Percentiles rank a stretch among this genome's conserved stretches.
phyloP scores from a whole-genome alignment of 495 filamentous ascomycete genomes.

The Lentithecium fluviatile region DNA sequence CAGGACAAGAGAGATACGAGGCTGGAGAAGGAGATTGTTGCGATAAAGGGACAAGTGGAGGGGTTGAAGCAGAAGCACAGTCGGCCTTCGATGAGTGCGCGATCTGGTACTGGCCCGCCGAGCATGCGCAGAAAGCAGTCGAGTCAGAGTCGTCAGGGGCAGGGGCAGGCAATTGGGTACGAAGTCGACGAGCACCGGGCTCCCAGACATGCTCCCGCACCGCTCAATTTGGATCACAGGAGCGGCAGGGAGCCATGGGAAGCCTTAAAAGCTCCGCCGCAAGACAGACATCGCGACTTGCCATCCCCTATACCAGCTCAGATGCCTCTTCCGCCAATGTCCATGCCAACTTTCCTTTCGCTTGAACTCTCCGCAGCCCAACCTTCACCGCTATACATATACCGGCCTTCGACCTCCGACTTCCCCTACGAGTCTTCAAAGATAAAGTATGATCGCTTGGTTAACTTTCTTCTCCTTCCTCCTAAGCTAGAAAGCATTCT shows the following conservation, averaged over 20 bases:
- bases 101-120: constrained; percentile 44
- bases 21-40: constrained; percentile 24
- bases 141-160: constrained; percentile 22
- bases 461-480: constrained; percentile 83
- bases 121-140: constrained; percentile 43
- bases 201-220: constrained; percentile 25
- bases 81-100: constrained; percentile 36
- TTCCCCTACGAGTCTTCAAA: constrained; percentile 93
- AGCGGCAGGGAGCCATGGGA: constrained; percentile 4
- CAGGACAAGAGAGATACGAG: constrained; percentile 10
- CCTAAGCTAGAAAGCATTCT: constrained; percentile 80
- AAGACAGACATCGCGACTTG: constrained; percentile 15
- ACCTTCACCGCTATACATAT: constrained; percentile 85
- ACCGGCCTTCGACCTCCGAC: constrained; percentile 68
- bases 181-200: constrained; percentile 17
- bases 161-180: background rate
- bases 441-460: constrained; percentile 90
- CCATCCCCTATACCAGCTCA: constrained; percentile 66
- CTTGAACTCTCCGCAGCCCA: constrained; percentile 79
- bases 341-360: constrained; percentile 83
- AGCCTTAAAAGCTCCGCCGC: constrained; percentile 17
- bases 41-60: constrained; percentile 24
- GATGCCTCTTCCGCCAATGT: constrained; percentile 79
- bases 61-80: constrained; percentile 20
- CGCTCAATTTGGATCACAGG: constrained; percentile 46